Base-by-base conservation (phyloP, 257 asterid species). In the Solanum paucissectum region DNA sequence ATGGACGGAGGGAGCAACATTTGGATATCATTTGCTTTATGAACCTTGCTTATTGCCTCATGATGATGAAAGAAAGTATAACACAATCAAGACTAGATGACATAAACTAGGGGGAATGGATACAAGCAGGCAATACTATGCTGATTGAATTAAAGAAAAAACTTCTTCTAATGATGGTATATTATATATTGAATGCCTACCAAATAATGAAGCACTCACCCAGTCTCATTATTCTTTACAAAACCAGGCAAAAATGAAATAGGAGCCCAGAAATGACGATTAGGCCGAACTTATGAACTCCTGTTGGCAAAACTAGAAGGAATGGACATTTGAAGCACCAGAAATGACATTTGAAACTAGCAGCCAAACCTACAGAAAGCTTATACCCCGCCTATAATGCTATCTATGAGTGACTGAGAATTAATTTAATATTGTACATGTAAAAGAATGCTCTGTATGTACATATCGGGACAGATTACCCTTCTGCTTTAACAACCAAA, bases 391-490 rank as follows among this genome's bases (percentile, higher is more conserved):
- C 76, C 58, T 87, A 74, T 37, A 33, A 37, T 27, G 76, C 60
- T 55, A 25, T 87, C 83, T 13, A 36, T 32, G 73, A 46, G 58
- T 11, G 37, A 46, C 33, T 75, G 60, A 32, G 42, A 52, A 83
- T 71, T 34, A 87, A 66, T 60, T 77, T 32, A 73, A 29, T 69
- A 83, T 83, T 69, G 87, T 71, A 83, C 84, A 71, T 5, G 20
- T 49, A 36, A 86, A 87, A 83, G 87, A 49, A 88, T 68, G 64
- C 87, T 66, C 72, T 46, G 84, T 62, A 87, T 87, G 62, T 87
- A 87, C 87, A 66, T 34, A 42, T 18, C 42, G 66, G 71, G 4
- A 87, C 52, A 46, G 40, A 46, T 55, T 71, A 83, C 36, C 42
- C 44, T 75, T 27, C 52, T 1, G 74, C 34, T 82, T 85, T 42